Conservation (phyloP, 331 rosid genomes). For the Acacia concinna region DNA sequence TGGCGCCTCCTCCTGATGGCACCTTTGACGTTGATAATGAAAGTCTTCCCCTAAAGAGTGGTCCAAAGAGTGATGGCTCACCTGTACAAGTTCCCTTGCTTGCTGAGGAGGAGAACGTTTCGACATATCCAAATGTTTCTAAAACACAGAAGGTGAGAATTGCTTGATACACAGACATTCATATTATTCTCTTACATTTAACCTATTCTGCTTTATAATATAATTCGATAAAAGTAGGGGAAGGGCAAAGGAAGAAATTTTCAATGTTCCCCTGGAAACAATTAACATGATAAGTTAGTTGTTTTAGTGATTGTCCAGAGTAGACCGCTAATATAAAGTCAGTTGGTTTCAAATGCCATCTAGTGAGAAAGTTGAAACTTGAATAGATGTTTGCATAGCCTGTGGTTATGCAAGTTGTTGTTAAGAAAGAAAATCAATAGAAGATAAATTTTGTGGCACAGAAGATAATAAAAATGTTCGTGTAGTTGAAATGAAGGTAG, state of each 20-base stretch:
- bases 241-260: background rate
- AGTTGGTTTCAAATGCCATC: background rate
- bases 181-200: background rate
- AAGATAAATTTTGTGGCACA: background rate
- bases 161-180: background rate
- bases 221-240: constrained; percentile 11
- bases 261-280: background rate
- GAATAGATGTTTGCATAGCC: background rate
- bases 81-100: constrained; percentile 76
- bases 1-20: constrained; percentile 98
- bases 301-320: background rate
- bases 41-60: constrained; percentile 57
- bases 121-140: constrained; percentile 38
- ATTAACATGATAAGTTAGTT: background rate
- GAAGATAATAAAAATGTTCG: background rate
- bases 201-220: background rate
- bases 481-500: background rate
- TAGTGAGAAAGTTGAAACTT: background rate
- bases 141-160: constrained; percentile 58
- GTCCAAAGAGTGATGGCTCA: constrained; percentile 28
- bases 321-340: background rate
- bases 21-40: constrained; percentile 65
- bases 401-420: background rate
- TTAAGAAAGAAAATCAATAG: background rate
- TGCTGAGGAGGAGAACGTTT: constrained; percentile 41